Conservation (phyloP, 2,329 filamentous ascomycete species). For the Botrytis fabae region DNA sequence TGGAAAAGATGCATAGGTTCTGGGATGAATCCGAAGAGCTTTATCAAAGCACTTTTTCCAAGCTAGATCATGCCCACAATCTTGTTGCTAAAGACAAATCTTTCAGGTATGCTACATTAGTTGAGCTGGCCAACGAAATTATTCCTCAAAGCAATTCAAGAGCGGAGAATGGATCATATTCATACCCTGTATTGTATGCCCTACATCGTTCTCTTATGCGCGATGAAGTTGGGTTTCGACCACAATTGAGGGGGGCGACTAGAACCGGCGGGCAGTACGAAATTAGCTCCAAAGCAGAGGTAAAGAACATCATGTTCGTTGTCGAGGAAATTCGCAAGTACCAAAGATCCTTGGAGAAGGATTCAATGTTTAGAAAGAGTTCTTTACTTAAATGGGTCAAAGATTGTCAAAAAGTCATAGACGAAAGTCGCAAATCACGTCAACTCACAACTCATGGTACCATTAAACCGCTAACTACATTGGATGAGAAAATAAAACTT, state of each 20-base stretch:
- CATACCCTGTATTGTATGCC: slow-evolving; percentile 61
- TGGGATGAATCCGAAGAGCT: slow-evolving; percentile 47
- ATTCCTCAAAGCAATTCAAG: slow-evolving; percentile 35
- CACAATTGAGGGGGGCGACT: slow-evolving; percentile 48
- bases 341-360: background rate
- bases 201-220: slow-evolving; percentile 64
- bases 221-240: slow-evolving; percentile 62
- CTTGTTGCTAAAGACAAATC: slow-evolving; percentile 47
- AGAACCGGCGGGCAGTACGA: slow-evolving; percentile 61
- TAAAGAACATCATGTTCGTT: slow-evolving; percentile 48
- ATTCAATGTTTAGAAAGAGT: background rate
- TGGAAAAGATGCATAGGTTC: slow-evolving; percentile 47
- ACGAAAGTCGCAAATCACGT: slow-evolving; percentile 51
- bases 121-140: slow-evolving; percentile 48
- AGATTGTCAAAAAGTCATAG: slow-evolving; percentile 52
- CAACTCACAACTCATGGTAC: slow-evolving; percentile 54
- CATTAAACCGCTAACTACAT: slow-evolving; percentile 43
- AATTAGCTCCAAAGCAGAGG: slow-evolving; percentile 57
- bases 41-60: slow-evolving; percentile 48
- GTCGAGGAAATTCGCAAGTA: slow-evolving; percentile 49
- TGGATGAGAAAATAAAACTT: background rate
- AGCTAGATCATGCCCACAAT: slow-evolving; percentile 51
- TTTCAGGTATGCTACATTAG: slow-evolving; percentile 46
- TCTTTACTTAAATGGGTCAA: slow-evolving; percentile 46
- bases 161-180: slow-evolving; percentile 43